Percentiles rank a stretch among this genome's conserved stretches.
phyloP scores from a whole-genome alignment of 2,329 filamentous ascomycete genomes.

The Arthrobotrys megalospora region DNA sequence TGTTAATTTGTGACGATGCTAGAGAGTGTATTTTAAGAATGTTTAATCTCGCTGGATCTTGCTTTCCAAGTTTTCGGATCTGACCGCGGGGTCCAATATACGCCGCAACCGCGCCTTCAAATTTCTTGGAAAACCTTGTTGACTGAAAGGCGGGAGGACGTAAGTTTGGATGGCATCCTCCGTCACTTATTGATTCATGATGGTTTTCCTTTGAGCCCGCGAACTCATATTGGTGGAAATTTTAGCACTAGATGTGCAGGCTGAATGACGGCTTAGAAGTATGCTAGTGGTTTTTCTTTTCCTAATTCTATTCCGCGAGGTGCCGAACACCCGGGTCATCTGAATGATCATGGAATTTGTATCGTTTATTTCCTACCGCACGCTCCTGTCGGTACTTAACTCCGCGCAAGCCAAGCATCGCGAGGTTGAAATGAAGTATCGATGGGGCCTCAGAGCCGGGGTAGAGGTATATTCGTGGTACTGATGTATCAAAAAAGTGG shows the following conservation, averaged over 20 bases:
- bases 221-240: constrained; percentile 50
- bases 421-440: constrained; percentile 23
- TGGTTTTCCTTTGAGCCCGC: not conserved
- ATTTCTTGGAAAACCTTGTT: constrained; percentile 29
- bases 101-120: constrained; percentile 41
- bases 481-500: constrained; percentile 4
- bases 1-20: constrained; percentile 18
- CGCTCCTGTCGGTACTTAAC: constrained; percentile 9
- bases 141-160: not conserved
- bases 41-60: constrained; percentile 24
- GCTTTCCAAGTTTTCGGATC: constrained; percentile 12
- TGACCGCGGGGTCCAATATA: constrained; percentile 21
- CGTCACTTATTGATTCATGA: constrained; percentile 11
- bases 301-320: not conserved
- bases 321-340: constrained; percentile 37
- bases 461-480: not conserved
- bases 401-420: constrained; percentile 6
- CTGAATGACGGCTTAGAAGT: constrained; percentile 16
- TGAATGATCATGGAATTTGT: constrained; percentile 13
- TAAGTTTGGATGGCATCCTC: constrained; percentile 18
- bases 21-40: constrained; percentile 20
- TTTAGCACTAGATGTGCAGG: constrained; percentile 2
- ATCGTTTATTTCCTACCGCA: constrained; percentile 15
- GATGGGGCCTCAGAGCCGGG: not conserved
- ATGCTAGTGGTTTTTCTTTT: constrained; percentile 30